Base-by-base conservation (phyloP, 108 stramenopile genomes). In the Cylindrotheca fusiformis region DNA sequence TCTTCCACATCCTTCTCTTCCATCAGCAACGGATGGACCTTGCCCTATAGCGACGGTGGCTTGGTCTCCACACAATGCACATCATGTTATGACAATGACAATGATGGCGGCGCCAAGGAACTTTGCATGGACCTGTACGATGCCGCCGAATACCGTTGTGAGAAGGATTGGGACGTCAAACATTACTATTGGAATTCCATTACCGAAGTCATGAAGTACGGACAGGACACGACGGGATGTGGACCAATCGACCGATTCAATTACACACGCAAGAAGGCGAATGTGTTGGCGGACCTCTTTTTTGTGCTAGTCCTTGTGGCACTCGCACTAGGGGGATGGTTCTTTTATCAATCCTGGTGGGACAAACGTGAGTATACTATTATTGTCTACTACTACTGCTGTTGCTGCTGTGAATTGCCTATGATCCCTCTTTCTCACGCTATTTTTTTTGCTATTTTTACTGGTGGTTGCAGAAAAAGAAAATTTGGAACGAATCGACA, bases 41-140 rank as follows among this genome's bases (percentile, higher is more conserved):
- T 78, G 26, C 77, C 77, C 20, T 78, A 65, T 66, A 47, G 44
- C 29, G 26, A 27, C 27, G 76, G 76, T 4, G 76, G 76, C 49
- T 36, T 77, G 17, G 76, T 77, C 17, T 54, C 63, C 41, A 63
- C 60, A 14, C 18, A 67, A 50, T 77, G 76, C 60, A 33, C 26
- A 1, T 20, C 48, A 24, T 77, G 76, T 33, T 30, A 21, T 48
- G 63, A 49, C 45, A 20, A 51, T 26, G 66, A 61, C 49, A 66
- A 67, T 5, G 55, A 72, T 32, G 65, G 57, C 52, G 64, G 60
- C 3, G 48, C 28, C 17, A 50, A 33, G 45, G 74, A 75, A 31
- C 55, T 74, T 52, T 74, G 72, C 46, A 18, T 22, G 28, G 52
- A 74, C 53, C 33, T 74, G 31, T 74, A 69, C 25, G 60, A 60